Evolutionary conservation across 1,284 basidiomycete species (phyloP).

Genomic region (Rhizopogon parksii): DNA sequence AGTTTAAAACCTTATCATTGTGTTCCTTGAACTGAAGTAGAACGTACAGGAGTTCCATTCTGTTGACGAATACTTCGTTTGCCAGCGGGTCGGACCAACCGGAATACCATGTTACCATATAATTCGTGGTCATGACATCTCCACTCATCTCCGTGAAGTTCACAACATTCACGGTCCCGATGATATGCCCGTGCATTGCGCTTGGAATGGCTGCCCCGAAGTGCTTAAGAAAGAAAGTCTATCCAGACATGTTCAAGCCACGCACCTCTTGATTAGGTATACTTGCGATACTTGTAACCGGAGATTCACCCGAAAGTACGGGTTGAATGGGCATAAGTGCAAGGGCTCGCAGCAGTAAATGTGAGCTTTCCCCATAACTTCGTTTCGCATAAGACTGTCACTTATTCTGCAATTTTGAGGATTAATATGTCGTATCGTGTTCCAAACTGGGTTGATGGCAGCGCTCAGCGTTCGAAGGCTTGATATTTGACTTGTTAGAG

Average conservation of each 20-base stretch:
- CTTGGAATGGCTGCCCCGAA: conserved; percentile 12
- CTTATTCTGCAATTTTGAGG: not conserved
- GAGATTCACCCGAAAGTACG: conserved; percentile 17
- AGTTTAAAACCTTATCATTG: not conserved
- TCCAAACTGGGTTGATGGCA: not conserved
- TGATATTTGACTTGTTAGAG: not conserved
- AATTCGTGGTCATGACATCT: conserved; percentile 13
- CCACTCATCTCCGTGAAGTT: conserved; percentile 15
- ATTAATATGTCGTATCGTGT: not conserved
- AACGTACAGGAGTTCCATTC: no score
- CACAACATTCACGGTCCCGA: conserved; percentile 7
- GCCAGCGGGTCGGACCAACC: not conserved
- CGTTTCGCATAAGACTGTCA: not conserved
- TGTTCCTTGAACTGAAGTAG: no score
- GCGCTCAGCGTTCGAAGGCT: not conserved
- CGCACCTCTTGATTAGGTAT: conserved; percentile 18
- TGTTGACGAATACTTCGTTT: not conserved
- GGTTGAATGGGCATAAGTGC: conserved; percentile 16
- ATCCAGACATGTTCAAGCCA: conserved; percentile 19
- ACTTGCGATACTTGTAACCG: conserved; percentile 15
- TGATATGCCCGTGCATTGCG: conserved; percentile 8
- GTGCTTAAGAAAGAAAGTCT: conserved; percentile 14
- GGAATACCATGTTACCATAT: conserved; percentile 7
- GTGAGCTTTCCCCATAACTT: not conserved
- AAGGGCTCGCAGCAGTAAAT: not conserved